phyloP scores from a whole-genome alignment of 768 basidiomycete species.

The Calocera cornea region DNA sequence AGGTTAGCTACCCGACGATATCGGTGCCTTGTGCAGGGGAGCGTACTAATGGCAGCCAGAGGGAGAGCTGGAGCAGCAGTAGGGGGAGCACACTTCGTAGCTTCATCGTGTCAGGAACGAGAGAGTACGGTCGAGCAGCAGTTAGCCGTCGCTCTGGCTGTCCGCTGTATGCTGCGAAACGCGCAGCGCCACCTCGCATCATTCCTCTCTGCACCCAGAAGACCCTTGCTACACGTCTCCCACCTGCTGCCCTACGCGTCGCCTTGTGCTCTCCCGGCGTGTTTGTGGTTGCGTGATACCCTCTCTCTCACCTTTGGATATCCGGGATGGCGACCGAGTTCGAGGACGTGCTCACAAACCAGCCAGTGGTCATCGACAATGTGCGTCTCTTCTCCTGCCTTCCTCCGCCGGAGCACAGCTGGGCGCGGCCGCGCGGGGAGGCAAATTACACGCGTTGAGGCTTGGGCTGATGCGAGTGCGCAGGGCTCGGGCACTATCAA shows the following conservation, averaged over 20 bases:
- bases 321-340: slow-evolving; percentile 63
- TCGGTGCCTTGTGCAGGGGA: background rate
- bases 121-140: background rate
- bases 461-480: background rate
- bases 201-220: background rate
- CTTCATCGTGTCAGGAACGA: background rate
- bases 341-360: slow-evolving; percentile 91
- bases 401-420: background rate
- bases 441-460: too few species aligned
- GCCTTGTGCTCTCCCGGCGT: background rate
- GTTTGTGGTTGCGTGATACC: background rate
- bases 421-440: too few species aligned
- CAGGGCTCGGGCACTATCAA: slow-evolving; percentile 98
- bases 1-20: background rate
- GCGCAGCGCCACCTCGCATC: too few species aligned
- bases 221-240: background rate
- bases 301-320: background rate
- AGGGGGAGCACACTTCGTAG: background rate
- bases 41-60: background rate
- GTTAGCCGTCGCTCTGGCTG: too few species aligned
- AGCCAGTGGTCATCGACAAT: slow-evolving; percentile 98
- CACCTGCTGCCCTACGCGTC: background rate
- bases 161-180: too few species aligned
- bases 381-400: slow-evolving; percentile 35
- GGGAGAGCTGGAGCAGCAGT: background rate